Base-by-base conservation (phyloP, 441 rosid genomes). In the Erysimum cheiri region DNA sequence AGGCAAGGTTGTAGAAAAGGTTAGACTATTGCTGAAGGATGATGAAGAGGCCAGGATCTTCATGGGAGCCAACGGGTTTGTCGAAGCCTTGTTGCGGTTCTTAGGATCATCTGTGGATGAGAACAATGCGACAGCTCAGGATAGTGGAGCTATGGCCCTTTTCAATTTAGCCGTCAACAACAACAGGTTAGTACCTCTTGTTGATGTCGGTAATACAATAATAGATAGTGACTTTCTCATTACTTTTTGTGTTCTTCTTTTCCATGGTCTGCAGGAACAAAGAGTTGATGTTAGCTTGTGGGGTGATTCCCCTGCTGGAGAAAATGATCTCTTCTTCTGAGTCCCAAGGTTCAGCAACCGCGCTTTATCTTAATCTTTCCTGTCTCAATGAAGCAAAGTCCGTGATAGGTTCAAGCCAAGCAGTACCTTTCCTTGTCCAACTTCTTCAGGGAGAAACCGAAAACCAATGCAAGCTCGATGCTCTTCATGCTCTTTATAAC, bases 121-220 rank as follows among this genome's bases (percentile, higher is more conserved):
- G 44, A 78, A 76, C 64, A 70, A 86, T 74, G 75, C 67, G 33
- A 37, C 29, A 57, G 91, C 96, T 59, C 90, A 87, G 79, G 96
- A 86, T 52, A 72, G 73, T 46, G 99, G 98, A 62, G 94, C 98
- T 29, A 85, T 96, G 98, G 96, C 99, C 74, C 84, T 96, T 19
- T 96, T 96, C 77, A 96, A 96, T 83, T 91, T 96, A 70, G 96
- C 97, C 10, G 98, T 96, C 80, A 91, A 89, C 80, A 96, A 93
- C 75, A 88, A 90, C 88, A 93, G 98, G 99, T 96, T 66, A 19
- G 87, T 67, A 41, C 60, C 29, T 52, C 53, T 2, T 63, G 15
- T 33, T 26, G 1, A 24, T 44, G 57, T 58, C 35, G 24, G 60
- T 67, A 50, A 22, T 37, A 39, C 57, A 49, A 33, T 26, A 36